These are phyloP conservation scores for Solanum chiquidenum DNA, from an alignment of 257 asterid genomes.

Conservation along the genomic window DNA sequence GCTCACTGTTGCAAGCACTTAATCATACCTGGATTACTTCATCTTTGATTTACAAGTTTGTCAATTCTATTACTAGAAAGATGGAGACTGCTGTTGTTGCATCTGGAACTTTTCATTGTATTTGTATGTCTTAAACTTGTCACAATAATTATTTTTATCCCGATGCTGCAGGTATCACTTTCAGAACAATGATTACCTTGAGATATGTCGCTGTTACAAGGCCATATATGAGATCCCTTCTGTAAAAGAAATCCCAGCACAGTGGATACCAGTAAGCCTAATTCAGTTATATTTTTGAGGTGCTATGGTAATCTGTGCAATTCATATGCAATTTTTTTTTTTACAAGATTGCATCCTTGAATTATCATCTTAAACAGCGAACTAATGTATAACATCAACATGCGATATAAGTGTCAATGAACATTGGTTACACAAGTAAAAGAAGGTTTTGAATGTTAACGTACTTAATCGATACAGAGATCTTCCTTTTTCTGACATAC, in stretches of 20 bases:
- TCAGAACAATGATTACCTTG: slow-evolving; percentile 84
- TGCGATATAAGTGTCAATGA: background rate
- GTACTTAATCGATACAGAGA: background rate
- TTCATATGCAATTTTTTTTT: background rate
- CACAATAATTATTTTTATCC: background rate
- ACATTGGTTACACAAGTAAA: background rate
- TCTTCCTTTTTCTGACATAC: background rate
- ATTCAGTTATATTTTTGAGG: background rate
- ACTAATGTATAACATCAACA: background rate
- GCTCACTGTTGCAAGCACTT: background rate
- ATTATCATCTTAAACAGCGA: background rate
- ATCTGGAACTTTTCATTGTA: background rate
- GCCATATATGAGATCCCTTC: slow-evolving; percentile 86
- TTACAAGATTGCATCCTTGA: background rate
- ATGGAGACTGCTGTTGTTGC: background rate
- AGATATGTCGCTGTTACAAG: slow-evolving; percentile 90
- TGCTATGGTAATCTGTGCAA: background rate
- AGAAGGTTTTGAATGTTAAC: background rate
- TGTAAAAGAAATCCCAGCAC: slow-evolving; percentile 69
- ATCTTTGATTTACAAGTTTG: background rate
- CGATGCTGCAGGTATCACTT: slow-evolving; percentile 53
- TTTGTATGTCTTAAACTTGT: background rate
- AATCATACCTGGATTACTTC: background rate
- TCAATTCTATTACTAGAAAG: background rate
- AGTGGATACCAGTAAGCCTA: slow-evolving; percentile 71